Percentiles rank a stretch among this genome's conserved stretches.
phyloP scores from a whole-genome alignment of 2,329 filamentous ascomycete species.

The Exophiala sideris region DNA sequence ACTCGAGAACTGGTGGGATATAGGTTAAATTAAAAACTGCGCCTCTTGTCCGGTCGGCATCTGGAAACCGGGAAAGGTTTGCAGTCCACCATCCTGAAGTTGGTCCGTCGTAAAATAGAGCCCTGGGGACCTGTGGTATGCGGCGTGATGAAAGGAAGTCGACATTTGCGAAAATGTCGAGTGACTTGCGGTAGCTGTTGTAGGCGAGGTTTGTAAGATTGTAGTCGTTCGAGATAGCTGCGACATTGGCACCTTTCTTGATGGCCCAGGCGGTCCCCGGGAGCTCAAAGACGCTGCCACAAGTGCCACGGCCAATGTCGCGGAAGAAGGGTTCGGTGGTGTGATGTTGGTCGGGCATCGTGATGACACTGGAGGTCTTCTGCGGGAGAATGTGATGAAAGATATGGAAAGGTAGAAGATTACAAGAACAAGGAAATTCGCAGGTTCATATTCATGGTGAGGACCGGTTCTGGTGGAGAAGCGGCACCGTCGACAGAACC shows the following conservation, averaged over 20 bases:
- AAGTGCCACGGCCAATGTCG: conserved; percentile 18
- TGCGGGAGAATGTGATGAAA: too few species aligned
- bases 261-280: background rate
- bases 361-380: too few species aligned
- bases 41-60: conserved; percentile 4
- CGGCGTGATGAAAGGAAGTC: conserved; percentile 3
- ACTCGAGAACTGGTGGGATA: conserved; percentile 9
- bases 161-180: background rate
- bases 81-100: conserved; percentile 4
- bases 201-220: conserved; percentile 11
- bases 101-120: conserved; percentile 7
- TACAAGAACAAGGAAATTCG: too few species aligned
- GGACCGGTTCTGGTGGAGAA: too few species aligned
- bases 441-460: too few species aligned
- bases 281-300: conserved; percentile 16
- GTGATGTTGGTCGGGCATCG: too few species aligned
- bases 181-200: conserved; percentile 7
- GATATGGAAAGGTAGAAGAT: too few species aligned
- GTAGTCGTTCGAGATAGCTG: conserved; percentile 17
- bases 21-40: conserved; percentile 14
- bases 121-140: conserved; percentile 6
- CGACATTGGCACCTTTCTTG: background rate
- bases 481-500: too few species aligned
- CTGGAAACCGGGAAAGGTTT: conserved; percentile 5
- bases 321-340: background rate